Percentiles rank a stretch among this genome's conserved stretches.
phyloP scores from a whole-genome alignment of 139 green algal species.

The Chlorella vulgaris region DNA sequence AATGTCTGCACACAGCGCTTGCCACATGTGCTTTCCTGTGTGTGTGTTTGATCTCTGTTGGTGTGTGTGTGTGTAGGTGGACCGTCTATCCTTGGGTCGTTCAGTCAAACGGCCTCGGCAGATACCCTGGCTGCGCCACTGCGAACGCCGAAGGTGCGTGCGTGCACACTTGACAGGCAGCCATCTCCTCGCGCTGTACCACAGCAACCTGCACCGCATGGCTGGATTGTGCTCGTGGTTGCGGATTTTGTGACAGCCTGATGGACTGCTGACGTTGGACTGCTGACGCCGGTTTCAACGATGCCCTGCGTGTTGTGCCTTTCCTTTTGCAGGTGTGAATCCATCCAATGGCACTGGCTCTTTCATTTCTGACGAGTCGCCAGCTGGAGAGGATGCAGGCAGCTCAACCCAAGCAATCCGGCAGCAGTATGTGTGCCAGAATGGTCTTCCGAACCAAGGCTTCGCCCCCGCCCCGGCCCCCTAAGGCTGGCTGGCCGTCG shows the following conservation, averaged over 20 bases:
- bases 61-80: conserved; percentile 13
- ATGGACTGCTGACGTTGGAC: no score
- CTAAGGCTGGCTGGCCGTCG: background rate
- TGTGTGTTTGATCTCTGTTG: background rate
- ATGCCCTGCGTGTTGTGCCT: no score
- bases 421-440: background rate
- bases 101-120: conserved; percentile 11
- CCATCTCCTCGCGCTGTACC: background rate
- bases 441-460: background rate
- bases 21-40: no score
- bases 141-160: background rate
- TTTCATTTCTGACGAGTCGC: background rate
- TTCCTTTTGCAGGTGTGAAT: no score
- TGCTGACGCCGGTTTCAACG: no score
- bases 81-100: conserved; percentile 38
- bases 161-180: background rate
- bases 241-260: no score
- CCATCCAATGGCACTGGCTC: no score
- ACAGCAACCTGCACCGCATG: no score
- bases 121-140: conserved; percentile 27
- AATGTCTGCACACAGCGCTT: no score
- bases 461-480: no score
- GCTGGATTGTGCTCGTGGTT: no score
- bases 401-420: no score
- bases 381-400: background rate